Evolutionary conservation across 768 basidiomycete species (phyloP).

Genomic region (Tephrocybe sp.): DNA sequence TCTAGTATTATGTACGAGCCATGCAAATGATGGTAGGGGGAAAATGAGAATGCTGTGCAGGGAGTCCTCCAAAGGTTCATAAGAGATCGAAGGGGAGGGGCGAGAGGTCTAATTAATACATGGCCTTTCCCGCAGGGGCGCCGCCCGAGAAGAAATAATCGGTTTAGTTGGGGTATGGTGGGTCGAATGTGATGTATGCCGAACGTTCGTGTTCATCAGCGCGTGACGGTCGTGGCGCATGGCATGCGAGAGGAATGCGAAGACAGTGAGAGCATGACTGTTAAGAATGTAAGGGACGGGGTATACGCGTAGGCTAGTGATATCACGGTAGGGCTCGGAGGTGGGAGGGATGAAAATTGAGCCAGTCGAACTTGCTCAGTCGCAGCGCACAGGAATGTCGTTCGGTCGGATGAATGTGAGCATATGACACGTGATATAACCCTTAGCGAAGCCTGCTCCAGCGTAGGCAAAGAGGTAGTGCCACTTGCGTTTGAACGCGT

Average conservation of each 20-base stretch:
- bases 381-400: slow-evolving; percentile 40
- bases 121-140: slow-evolving; percentile 2
- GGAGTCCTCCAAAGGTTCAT: background rate
- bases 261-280: background rate
- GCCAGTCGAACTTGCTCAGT: too few relatives aligned
- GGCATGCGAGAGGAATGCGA: background rate
- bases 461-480: slow-evolving; percentile 83
- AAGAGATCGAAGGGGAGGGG: background rate
- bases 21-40: slow-evolving; percentile 2
- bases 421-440: slow-evolving; percentile 84
- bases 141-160: slow-evolving; percentile 2
- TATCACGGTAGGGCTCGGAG: background rate
- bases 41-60: background rate
- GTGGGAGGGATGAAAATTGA: background rate
- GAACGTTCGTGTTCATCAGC: background rate
- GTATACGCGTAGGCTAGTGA: slow-evolving; percentile 7
- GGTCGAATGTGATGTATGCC: background rate
- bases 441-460: slow-evolving; percentile 76
- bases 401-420: slow-evolving; percentile 69
- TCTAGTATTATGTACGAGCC: slow-evolving; percentile 8
- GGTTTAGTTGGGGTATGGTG: slow-evolving; percentile 1
- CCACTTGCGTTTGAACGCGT: slow-evolving; percentile 80
- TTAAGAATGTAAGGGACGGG: background rate
- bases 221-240: slow-evolving; percentile 7
- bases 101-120: slow-evolving; percentile 3